Evolutionary conservation across 2,329 filamentous ascomycete species (phyloP), one percentile per base, ranked within the genome.

Genomic region (Aspergillus fischeri): DNA sequence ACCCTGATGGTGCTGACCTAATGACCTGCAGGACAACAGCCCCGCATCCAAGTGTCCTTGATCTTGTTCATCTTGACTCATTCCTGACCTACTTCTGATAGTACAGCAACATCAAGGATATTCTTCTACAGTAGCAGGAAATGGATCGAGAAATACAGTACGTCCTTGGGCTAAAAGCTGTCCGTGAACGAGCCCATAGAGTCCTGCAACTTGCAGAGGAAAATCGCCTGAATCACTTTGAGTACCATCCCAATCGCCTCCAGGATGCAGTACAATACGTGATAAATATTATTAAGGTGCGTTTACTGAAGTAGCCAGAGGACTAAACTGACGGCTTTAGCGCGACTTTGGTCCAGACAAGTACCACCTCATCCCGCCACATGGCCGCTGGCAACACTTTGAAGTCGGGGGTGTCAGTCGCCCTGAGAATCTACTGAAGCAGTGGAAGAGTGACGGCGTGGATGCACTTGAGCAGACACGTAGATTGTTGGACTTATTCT

Each of bases 311-410:
- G 4, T 5, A 3, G 4, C 1, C 42, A 17, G 4, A 1, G 29
- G 25, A 14, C 7, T n/a, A 52, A 41, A 47, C 42, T 53, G 28
- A 60, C 28, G 44, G 17, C 1, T 21, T 28, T 29, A 82, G 80
- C 77, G 80, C 20, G 80, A 82, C 60, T 82, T 79, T 58, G 80
- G 80, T 0, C 80, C 80, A 0, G 73, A 80, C 58, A 73, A 68
- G 20, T 80, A 70, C 60, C 57, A 77, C 51, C 65, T 71, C 0
- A 84, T 84, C 52, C 82, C 82, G 0, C 80, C 81, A 9, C 82
- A 84, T 60, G 83, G 77, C 8, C 78, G 84, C 47, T 86, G 84
- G 81, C 84, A 86, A 65, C 84, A 87, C 70, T 86, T 86, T 61
- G 80, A 85, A 14, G 79, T 85, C 42, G 83, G 83, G 9, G 77